phyloP scores from a whole-genome alignment of 306 rosid genomes.

The Styphnolobium japonicum region DNA sequence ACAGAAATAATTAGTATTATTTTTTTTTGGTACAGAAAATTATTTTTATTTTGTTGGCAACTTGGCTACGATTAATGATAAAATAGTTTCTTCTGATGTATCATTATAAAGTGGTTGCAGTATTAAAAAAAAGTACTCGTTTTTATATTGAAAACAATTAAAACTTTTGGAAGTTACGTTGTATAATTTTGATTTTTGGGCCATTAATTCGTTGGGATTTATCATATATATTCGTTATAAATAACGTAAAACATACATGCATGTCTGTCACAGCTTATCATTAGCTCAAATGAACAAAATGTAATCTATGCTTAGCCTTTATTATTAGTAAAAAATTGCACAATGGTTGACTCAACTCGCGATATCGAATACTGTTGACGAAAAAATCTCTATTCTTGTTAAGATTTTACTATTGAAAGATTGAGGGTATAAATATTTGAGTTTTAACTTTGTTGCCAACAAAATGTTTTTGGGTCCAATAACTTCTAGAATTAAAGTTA shows the following conservation, averaged over 20 bases:
- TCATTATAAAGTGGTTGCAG: not conserved
- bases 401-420: too few relatives aligned
- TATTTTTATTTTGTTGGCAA: not conserved
- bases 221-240: not conserved
- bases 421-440: too few relatives aligned
- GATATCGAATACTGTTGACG: too few relatives aligned
- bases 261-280: slow-evolving; percentile 5
- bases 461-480: too few relatives aligned
- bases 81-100: not conserved
- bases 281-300: slow-evolving; percentile 21
- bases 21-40: too few relatives aligned
- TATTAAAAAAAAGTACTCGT: not conserved
- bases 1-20: too few relatives aligned
- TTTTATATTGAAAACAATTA: not conserved
- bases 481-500: too few relatives aligned
- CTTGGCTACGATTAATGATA: not conserved
- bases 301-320: not conserved
- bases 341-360: too few relatives aligned
- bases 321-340: too few relatives aligned
- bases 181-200: slow-evolving; percentile 1
- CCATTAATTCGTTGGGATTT: not conserved
- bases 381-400: too few relatives aligned
- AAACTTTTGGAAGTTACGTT: not conserved
- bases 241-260: not conserved
- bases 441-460: too few relatives aligned